A percentile compares a stretch with the other conserved stretches of the same genome.
phyloP scores from a whole-genome alignment of 2,329 filamentous ascomycete species.

The Trichoderma lentiforme region DNA sequence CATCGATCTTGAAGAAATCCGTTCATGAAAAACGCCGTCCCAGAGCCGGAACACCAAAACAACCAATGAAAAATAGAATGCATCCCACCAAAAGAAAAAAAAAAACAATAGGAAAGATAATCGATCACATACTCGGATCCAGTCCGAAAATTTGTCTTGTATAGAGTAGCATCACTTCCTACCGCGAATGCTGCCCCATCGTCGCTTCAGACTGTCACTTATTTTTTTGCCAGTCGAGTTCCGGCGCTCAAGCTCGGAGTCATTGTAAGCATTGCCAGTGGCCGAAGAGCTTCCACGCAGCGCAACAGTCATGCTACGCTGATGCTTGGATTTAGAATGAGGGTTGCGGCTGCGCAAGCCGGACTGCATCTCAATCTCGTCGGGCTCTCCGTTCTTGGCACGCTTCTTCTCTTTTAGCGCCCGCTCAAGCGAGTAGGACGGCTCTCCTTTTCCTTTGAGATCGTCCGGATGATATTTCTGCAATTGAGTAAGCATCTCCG shows the following conservation, averaged over 20 bases:
- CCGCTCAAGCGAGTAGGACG: conserved; percentile 67
- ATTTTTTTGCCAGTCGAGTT: conserved; percentile 44
- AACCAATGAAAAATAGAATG: neutral
- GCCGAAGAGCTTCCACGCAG: neutral
- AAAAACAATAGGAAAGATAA: neutral
- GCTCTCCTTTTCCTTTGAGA: conserved; percentile 79
- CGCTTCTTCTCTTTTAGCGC: conserved; percentile 58
- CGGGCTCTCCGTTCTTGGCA: conserved; percentile 23
- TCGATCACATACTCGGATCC: neutral
- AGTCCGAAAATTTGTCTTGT: neutral
- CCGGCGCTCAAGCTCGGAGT: conserved; percentile 32
- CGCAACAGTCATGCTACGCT: conserved; percentile 45
- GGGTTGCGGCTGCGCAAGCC: neutral
- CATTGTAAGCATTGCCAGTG: conserved; percentile 2
- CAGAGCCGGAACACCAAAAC: neutral
- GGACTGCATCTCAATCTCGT: conserved; percentile 14
- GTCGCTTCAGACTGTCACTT: conserved; percentile 50
- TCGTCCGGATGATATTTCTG: conserved; percentile 71
- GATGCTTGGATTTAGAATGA: conserved; percentile 29
- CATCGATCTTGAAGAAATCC: neutral
- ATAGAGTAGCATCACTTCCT: conserved; percentile 26
- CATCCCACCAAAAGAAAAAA: neutral
- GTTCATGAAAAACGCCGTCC: neutral
- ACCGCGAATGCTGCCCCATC: conserved; percentile 51
- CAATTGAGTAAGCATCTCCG: neutral